A percentile compares a stretch with the other conserved stretches of the same genome.
These are phyloP conservation scores for Purshia tridentata DNA, from an alignment of 306 rosid genomes.

Conservation along the genomic window DNA sequence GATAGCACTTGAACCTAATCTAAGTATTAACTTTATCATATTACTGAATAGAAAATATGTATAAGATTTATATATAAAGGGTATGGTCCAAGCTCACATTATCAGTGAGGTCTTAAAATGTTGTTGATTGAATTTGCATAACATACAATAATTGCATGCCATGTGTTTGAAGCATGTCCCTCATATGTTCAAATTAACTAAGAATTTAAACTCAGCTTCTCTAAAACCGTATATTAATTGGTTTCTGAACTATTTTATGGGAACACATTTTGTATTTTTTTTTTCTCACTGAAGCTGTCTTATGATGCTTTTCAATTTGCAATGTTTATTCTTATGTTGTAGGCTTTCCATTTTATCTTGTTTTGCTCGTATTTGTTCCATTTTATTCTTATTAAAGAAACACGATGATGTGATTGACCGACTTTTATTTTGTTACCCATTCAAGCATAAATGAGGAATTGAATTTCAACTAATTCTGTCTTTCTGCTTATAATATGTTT, in stretches of 20 bases:
- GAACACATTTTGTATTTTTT: background rate
- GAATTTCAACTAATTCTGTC: background rate
- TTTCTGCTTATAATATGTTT: background rate
- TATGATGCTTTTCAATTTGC: background rate
- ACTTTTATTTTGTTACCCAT: background rate
- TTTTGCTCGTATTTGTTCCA: background rate
- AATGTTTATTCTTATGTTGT: background rate
- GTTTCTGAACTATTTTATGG: too few species aligned
- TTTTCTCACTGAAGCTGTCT: background rate
- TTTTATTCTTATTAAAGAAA: background rate
- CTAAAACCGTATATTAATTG: background rate
- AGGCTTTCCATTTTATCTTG: background rate
- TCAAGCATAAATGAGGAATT: background rate
- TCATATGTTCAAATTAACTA: background rate
- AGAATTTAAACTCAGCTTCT: background rate
- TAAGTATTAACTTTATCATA: background rate
- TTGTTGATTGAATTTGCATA: background rate
- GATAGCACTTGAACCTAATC: background rate
- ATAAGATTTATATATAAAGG: too few species aligned
- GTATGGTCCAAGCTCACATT: too few species aligned
- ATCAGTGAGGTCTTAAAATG: too few species aligned
- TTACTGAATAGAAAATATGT: too few species aligned
- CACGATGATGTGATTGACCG: background rate
- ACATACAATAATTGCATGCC: background rate
- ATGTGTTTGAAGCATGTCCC: constrained; percentile 7